Evolutionary conservation across 2,329 filamentous ascomycete species (phyloP), one percentile per base, ranked within the genome.

Genomic region (Talaromyces funiculosus): DNA sequence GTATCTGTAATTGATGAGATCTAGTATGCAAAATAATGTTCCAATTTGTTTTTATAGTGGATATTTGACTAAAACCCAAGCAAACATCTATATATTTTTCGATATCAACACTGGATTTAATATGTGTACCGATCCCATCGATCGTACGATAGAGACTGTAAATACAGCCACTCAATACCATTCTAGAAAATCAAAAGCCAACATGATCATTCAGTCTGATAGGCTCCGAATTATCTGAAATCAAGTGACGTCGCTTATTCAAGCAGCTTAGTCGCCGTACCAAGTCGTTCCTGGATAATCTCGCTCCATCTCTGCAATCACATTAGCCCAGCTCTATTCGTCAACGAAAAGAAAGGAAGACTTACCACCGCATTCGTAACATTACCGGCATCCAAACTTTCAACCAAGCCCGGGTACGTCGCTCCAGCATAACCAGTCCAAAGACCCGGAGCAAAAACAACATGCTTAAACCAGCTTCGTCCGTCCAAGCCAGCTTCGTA

Each of bases 351-450:
- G 24, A 16, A 9, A 53, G 37, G 53, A n/a, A n/a, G n/a, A 77
- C 82, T 75, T 68, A 87, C 85, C 84, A 69, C 64, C 18, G 78
- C 77, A 62, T 79, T 80, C 6, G 68, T 68, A 61, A 72, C 56
- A 69, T 83, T 77, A 1, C 73, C 71, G 47, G 77, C 80, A 29
- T 86, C 82, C 51, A 88, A 76, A 56, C 80, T 82, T 71, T 88
- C 85, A 4, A 86, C 81, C n/a, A 88, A 72, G 1, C 85, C 84
- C 1, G 86, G 85, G 66, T 84, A 88, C 8, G 85, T 86, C 3
- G 82, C 85, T 3, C 92, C 92, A 0, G 91, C 80, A 73, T 97
- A 97, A 0, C 92, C 92, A 0, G 91, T 96, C 91, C 92, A 96
- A 53, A 93, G 73, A 0, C 92, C 92, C 0, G 92, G 92, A 1